A percentile compares a stretch with the other conserved stretches of the same genome.
phyloP scores from a whole-genome alignment of 176 grass and related monocot species.

The Paspalum vaginatum region DNA sequence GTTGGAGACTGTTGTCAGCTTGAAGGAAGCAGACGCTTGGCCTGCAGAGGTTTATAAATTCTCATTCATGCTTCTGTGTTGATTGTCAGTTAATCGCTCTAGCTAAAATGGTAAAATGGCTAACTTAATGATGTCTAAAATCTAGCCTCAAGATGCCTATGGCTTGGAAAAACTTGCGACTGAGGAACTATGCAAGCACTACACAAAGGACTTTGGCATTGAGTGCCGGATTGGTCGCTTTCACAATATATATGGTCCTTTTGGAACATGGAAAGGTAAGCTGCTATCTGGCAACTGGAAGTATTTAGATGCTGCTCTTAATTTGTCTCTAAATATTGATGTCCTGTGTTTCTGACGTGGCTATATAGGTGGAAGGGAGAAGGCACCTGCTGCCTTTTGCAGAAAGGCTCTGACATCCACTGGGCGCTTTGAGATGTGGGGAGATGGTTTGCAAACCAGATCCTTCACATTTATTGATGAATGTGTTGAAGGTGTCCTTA shows the following conservation, averaged over 20 bases:
- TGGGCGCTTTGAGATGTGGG: slow-evolving; percentile 88
- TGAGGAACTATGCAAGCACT: slow-evolving; percentile 98
- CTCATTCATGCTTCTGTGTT: slow-evolving; percentile 29
- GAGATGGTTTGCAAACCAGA: slow-evolving; percentile 81
- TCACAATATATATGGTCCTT: slow-evolving; percentile 98
- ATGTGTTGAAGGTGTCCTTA: slow-evolving; percentile 70
- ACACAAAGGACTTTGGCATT: slow-evolving; percentile 95
- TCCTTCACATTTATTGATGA: slow-evolving; percentile 86
- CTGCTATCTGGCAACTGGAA: slow-evolving; percentile 2
- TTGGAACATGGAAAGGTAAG: slow-evolving; percentile 97
- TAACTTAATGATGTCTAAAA: slow-evolving; percentile 25
- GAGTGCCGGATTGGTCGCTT: slow-evolving; percentile 88
- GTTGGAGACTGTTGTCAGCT: slow-evolving; percentile 68
- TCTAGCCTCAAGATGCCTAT: slow-evolving; percentile 95
- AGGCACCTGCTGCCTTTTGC: slow-evolving; percentile 93
- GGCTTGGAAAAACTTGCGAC: slow-evolving; percentile 95
- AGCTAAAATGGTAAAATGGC: neutral
- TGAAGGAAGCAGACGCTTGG: slow-evolving; percentile 77
- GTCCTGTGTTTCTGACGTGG: neutral
- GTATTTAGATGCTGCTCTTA: neutral
- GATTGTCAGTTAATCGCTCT: neutral
- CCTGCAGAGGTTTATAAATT: slow-evolving; percentile 67
- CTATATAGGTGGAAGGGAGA: slow-evolving; percentile 74
- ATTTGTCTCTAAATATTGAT: neutral
- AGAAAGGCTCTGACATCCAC: slow-evolving; percentile 74